Evolutionary conservation across 345 rosid genomes (phyloP), one percentile per base, ranked within the genome.

Genomic region (Microthlaspi erraticum): DNA sequence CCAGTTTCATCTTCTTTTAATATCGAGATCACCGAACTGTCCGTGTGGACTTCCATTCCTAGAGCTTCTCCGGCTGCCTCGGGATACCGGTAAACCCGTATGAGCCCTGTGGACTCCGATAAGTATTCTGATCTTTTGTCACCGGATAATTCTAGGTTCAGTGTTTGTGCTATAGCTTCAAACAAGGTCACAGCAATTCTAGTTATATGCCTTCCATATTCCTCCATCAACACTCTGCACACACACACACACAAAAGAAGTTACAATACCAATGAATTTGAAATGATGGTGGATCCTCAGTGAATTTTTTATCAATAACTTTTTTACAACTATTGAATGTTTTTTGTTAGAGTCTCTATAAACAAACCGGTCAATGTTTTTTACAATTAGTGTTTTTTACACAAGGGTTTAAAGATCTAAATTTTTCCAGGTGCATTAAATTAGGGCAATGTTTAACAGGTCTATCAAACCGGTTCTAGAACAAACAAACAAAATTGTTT

Each of bases 21-120:
- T 51, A 91, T 81, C 19, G 98, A 82, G 6, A 93, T 73, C 46
- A 93, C 82, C 0, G 97, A 90, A 80, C 98, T 93, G 50, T 93
- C 97, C 0, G 91, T 84, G 76, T 93, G 98, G 23, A 78, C 80
- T 36, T 68, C 84, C 86, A 93, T 77, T 13, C 98, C 96, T 36
- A 72, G 37, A 8, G 52, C 59, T 54, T 59, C 62, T 64, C 79
- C 66, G 2, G 57, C 14, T 2, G 66, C 67, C 13, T 44, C 31
- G 3, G 92, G 91, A 68, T 93, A 88, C n/a, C 92, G 78, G 45
- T 90, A 87, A 76, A 84, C 77, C 2, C 96, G 84, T 16, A 90
- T 2, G 3, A 75, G 45, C 7, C 91, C 92, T 0, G 88, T 83
- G 0, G 91, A 74, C 63, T 83, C 94, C 0, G 82, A 82, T 20